These are phyloP conservation scores for Ploettnerulaceae sp. DNA, from an alignment of 2,329 filamentous ascomycete genomes.

Conservation along the genomic window DNA sequence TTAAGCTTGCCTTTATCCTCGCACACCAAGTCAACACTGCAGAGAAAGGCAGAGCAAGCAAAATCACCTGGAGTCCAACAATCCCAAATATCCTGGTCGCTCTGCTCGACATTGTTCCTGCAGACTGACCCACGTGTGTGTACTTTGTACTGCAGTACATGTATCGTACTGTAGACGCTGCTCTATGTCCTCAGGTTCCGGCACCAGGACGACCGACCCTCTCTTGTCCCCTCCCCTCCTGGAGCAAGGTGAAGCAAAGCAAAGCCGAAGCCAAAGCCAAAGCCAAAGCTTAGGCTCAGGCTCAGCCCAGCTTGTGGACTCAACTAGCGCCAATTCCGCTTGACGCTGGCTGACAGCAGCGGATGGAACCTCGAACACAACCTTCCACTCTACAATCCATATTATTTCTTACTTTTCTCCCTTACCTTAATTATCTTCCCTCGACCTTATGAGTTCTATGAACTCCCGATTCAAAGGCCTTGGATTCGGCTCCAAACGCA, in stretches of 20 bases:
- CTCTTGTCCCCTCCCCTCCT: background rate
- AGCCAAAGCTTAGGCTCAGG: background rate
- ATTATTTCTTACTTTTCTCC: conserved; percentile 28
- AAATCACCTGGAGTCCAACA: background rate
- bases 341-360: conserved; percentile 12
- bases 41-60: background rate
- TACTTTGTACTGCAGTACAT: too few species aligned
- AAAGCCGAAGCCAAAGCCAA: background rate
- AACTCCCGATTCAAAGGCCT: conserved; percentile 75
- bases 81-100: background rate
- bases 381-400: conserved; percentile 22
- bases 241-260: background rate
- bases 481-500: conserved; percentile 72
- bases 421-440: conserved; percentile 33
- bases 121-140: conserved; percentile 2
- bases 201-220: conserved; percentile 2
- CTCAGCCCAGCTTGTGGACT: conserved; percentile 7
- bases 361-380: conserved; percentile 6
- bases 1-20: background rate
- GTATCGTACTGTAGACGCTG: too few species aligned
- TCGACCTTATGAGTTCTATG: conserved; percentile 66
- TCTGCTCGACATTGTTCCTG: conserved; percentile 2
- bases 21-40: background rate
- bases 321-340: conserved; percentile 15
- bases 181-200: background rate